Evolutionary conservation across 805 yeast species (phyloP), one percentile per base, ranked within the genome.

Genomic region (Helenozyma rhizophorensis): DNA sequence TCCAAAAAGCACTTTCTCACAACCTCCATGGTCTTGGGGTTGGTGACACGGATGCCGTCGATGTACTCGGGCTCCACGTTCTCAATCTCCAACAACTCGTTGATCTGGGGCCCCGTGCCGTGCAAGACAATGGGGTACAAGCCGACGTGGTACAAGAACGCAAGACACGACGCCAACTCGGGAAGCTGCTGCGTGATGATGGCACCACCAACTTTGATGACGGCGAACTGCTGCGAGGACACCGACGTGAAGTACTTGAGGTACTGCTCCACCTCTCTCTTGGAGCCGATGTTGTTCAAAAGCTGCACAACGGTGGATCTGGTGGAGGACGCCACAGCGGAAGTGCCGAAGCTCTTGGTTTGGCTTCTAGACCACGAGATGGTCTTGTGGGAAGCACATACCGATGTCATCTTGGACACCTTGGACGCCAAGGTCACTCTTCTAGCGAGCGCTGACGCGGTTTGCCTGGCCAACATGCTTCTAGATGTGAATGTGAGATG

Each of bases 71-170:
- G 97, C 58, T 85, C 97, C 21, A 93, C 86, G 25, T 96, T 96
- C 60, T 86, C 95, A 32, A 80, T 80, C 61, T 93, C 98, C 39
- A 93, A 72, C 47, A 88, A 76, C 52, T 84, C 95, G 58, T 93
- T 93, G 65, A 93, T 93, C 65, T 93, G 99, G 6, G 99, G 99
- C 13, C 99, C 99, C 1, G 98, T 93, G 18, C 99, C 99, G 56
- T 93, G 99, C 37, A 93, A 73, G 8, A 93, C 95, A 42, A 93
- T 88, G 16, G 99, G 99, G 53, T 88, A 93, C 39, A 93, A 74
- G 9, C 99, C 99, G 32, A 93, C 96, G 55, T 93, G 99, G 68
- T 93, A 93, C 45, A 93, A 69, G 62, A 93, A 93, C 4, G 97
- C 97, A 43, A 93, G 70, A 53, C 97, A 89, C 1, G 96, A 85